A percentile compares a stretch with the other conserved stretches of the same genome.
Conservation (phyloP, 371 early-diverging fungal genomes). For the Haplosporangium sp. region DNA sequence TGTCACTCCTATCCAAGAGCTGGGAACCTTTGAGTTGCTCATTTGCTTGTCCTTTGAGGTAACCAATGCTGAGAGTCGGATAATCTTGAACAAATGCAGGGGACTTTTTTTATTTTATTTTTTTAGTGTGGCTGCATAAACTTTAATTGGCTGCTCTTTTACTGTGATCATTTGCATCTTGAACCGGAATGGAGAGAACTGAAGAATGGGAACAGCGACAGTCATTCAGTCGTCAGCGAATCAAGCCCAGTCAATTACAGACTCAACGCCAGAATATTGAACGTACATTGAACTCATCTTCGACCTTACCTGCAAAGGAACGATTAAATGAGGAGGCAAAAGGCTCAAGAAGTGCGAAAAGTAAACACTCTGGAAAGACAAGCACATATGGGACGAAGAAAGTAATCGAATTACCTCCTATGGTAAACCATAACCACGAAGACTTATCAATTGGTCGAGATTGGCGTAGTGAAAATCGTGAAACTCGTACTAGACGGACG, state of each 20-base stretch:
- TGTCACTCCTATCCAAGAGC: no score
- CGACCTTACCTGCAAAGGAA: neutral
- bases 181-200: neutral
- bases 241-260: neutral
- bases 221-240: neutral
- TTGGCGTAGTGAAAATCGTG: neutral
- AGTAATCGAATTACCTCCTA: neutral
- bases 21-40: no score
- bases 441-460: neutral
- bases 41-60: no score
- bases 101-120: neutral
- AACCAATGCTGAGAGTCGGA: no score
- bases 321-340: neutral
- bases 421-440: neutral
- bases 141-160: neutral
- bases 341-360: neutral
- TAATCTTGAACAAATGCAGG: no score
- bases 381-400: neutral
- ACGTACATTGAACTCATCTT: neutral
- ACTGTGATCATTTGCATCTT: neutral
- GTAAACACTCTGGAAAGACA: neutral
- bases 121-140: neutral
- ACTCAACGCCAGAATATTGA: neutral
- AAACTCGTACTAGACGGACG: neutral
- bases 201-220: conserved; percentile 2